A percentile compares a stretch with the other conserved stretches of the same genome.
Conservation (phyloP, 495 filamentous ascomycete genomes). For the Tuber indicum region DNA sequence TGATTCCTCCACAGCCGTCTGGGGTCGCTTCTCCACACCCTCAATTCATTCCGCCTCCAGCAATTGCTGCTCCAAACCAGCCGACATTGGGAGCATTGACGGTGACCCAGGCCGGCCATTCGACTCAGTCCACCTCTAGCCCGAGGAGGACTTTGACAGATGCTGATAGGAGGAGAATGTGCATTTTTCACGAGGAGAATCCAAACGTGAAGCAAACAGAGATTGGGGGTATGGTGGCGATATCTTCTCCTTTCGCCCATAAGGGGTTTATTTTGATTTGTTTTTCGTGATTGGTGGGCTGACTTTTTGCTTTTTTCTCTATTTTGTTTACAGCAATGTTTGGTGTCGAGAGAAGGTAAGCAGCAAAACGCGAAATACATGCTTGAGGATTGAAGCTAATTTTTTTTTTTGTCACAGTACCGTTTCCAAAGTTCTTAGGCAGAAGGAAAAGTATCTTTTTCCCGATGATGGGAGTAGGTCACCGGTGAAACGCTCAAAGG, state of each 20-base stretch:
- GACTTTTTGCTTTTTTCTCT: slow-evolving; percentile 21
- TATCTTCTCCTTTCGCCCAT: slow-evolving; percentile 7
- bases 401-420: slow-evolving; percentile 55
- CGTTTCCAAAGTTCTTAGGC: slow-evolving; percentile 92
- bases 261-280: slow-evolving; percentile 11
- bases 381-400: slow-evolving; percentile 13
- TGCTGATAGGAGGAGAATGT: slow-evolving; percentile 86
- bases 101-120: slow-evolving; percentile 43
- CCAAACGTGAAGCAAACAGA: slow-evolving; percentile 95
- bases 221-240: slow-evolving; percentile 68
- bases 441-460: slow-evolving; percentile 94
- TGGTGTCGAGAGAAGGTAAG: slow-evolving; percentile 96
- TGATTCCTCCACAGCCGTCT: slow-evolving; percentile 25
- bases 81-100: slow-evolving; percentile 50
- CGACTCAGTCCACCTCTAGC: slow-evolving; percentile 50
- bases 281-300: slow-evolving; percentile 28
- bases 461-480: slow-evolving; percentile 81
- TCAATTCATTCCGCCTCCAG: slow-evolving; percentile 34
- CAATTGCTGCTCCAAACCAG: slow-evolving; percentile 49
- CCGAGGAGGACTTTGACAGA: slow-evolving; percentile 89
- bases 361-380: slow-evolving; percentile 18
- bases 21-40: slow-evolving; percentile 21
- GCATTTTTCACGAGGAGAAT: slow-evolving; percentile 88
- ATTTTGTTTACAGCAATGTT: slow-evolving; percentile 62
- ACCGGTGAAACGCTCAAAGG: slow-evolving; percentile 81